Percentiles rank a stretch among this genome's conserved stretches.
phyloP scores from a whole-genome alignment of 768 basidiomycete species.

The Podaxis sp. region DNA sequence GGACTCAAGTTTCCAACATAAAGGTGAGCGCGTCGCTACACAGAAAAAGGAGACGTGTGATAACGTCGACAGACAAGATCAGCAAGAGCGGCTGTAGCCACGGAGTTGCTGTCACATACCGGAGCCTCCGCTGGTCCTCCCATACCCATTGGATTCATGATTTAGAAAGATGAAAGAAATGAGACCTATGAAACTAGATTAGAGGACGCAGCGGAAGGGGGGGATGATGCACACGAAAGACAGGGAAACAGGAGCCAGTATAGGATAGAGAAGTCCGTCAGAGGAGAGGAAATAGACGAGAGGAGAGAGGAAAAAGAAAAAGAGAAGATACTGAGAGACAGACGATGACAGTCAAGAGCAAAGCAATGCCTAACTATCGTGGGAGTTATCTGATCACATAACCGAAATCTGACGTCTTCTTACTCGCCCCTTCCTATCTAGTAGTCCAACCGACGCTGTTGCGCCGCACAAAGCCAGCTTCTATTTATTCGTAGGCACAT shows the following conservation, averaged over 20 bases:
- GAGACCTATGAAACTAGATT: constrained; percentile 38
- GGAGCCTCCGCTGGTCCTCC: constrained; percentile 72
- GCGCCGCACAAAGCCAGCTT: constrained; percentile 12
- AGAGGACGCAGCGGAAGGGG: constrained; percentile 9
- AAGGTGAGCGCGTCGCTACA: constrained; percentile 89
- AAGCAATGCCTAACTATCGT: constrained; percentile 34
- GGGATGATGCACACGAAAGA: constrained; percentile 47
- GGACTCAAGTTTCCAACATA: constrained; percentile 99
- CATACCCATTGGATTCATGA: constrained; percentile 82
- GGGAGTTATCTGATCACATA: constrained; percentile 39
- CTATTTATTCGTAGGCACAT: constrained; percentile 66
- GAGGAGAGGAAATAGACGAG: constrained; percentile 50
- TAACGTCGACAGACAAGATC: constrained; percentile 21
- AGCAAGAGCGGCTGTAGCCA: constrained; percentile 32
- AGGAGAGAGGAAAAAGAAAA: constrained; percentile 48
- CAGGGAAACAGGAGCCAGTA: constrained; percentile 48
- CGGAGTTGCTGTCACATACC: constrained; percentile 44
- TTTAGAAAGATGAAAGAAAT: constrained; percentile 55
- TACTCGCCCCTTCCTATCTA: constrained; percentile 14
- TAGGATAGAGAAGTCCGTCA: constrained; percentile 59
- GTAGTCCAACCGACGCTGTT: constrained; percentile 11
- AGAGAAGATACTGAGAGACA: constrained; percentile 46
- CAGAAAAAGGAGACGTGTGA: constrained; percentile 22
- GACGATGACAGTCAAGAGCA: constrained; percentile 49
- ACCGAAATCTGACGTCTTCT: constrained; percentile 21